Conservation (phyloP, 192 early-diverging fungal genomes). For the Coemansia interrupta region DNA sequence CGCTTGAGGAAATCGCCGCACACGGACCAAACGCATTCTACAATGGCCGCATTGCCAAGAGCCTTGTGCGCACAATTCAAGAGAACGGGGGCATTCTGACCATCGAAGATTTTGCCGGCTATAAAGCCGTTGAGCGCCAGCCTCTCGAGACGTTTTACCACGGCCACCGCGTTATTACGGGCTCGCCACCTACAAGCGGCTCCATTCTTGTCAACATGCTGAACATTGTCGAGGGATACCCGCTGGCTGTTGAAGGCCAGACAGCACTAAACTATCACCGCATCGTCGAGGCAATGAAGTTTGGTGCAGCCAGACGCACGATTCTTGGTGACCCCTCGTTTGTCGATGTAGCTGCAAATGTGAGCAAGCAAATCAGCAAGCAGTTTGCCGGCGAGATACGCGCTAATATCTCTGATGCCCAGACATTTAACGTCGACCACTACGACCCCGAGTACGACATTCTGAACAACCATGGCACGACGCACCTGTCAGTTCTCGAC, state of each 20-base stretch:
- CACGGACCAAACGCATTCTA: constrained; percentile 62
- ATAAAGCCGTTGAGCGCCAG: constrained; percentile 58
- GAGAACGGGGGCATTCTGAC: constrained; percentile 74
- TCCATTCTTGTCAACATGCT: constrained; percentile 77
- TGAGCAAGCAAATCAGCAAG: constrained; percentile 66
- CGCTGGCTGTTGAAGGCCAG: constrained; percentile 57
- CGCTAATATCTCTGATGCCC: constrained; percentile 67
- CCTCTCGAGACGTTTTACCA: constrained; percentile 71
- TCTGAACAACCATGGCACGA: constrained; percentile 82
- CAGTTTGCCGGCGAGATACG: constrained; percentile 63
- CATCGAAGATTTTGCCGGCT: constrained; percentile 66
- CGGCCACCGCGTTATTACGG: constrained; percentile 68
- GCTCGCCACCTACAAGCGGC: constrained; percentile 78
- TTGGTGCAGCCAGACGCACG: constrained; percentile 77
- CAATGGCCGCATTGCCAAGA: constrained; percentile 62
- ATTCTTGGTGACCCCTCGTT: constrained; percentile 80
- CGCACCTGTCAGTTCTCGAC: constrained; percentile 82
- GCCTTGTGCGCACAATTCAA: constrained; percentile 63
- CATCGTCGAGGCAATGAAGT: constrained; percentile 84
- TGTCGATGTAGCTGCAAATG: constrained; percentile 37
- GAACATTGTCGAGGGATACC: constrained; percentile 83
- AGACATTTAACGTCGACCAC: constrained; percentile 65
- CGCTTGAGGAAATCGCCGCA: constrained; percentile 60
- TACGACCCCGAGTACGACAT: constrained; percentile 80
- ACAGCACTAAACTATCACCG: constrained; percentile 72